Conservation (phyloP, 441 rosid genomes). For the Francoa sonchifolia region DNA sequence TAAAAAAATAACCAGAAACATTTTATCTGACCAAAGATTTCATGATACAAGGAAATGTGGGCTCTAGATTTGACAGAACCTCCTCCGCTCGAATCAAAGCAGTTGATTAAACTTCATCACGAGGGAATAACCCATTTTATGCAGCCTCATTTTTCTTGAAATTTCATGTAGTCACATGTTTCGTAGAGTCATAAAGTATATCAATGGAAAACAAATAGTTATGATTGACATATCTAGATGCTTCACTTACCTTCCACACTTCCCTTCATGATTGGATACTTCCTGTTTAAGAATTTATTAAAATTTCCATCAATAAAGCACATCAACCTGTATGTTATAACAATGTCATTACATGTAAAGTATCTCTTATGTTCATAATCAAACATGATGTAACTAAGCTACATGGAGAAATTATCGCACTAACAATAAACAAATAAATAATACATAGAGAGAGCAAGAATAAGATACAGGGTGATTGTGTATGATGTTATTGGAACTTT, state of each 20-base stretch:
- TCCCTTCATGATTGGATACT: conserved; percentile 20
- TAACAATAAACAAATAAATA: too few relatives aligned
- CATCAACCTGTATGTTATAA: not conserved
- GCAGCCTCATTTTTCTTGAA: conserved; percentile 20
- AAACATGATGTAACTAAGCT: too few relatives aligned
- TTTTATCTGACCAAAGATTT: conserved; percentile 59
- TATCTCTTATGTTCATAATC: not conserved
- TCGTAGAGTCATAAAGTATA: conserved; percentile 1
- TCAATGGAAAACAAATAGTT: not conserved
- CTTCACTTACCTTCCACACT: conserved; percentile 32
- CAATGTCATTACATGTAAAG: not conserved
- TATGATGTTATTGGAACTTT: too few relatives aligned
- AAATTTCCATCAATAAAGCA: conserved; percentile 6
- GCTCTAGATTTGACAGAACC: conserved; percentile 50
- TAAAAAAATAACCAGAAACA: conserved; percentile 61
- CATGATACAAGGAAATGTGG: conserved; percentile 41
- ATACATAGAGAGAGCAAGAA: too few relatives aligned
- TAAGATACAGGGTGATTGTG: too few relatives aligned
- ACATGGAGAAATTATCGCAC: too few relatives aligned
- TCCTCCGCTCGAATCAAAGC: conserved; percentile 50
- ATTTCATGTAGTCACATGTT: conserved; percentile 21
- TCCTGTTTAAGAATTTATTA: conserved; percentile 23
- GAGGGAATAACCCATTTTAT: conserved; percentile 13
- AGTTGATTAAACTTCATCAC: conserved; percentile 26
- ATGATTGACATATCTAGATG: not conserved